Evolutionary conservation across 1,284 basidiomycete species (phyloP), one percentile per base, ranked within the genome.

Genomic region (Volvariella volvacea): DNA sequence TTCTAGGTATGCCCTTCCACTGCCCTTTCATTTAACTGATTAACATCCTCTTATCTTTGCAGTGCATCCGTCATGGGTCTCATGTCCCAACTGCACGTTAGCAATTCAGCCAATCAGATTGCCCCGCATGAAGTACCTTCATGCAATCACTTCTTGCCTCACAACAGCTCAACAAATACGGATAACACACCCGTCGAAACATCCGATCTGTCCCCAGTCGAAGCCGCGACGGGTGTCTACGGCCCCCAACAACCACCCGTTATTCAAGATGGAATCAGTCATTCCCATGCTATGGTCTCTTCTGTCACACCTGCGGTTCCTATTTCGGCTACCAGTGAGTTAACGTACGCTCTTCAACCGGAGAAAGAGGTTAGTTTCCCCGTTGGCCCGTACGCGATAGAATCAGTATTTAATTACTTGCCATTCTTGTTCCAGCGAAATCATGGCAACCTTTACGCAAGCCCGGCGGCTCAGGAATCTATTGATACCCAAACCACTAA

Each of bases 301-400:
- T 46, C 33, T 52, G 68, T 65, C 48, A 56, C 61, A 17, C 63
- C 64, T 36, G 58, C 50, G 37, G 71, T 66, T 55, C 55, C 64
- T 3, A 63, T 70, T 37, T 68, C 67, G 19, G 56, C 58, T 22
- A 62, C 68, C 12, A 74, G 71, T 55, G 74, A 75, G 52, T 58
- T 76, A 40, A 64, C 65, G 4, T 70, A 66, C 52, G 72, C 73
- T 4, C 56, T 76, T 25, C 63, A 66, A 41, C 58, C 53, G 43
- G 60, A 65, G 47, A 50, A 58, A 44, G 60, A 64, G 19, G 41
- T 59, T 61, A 55, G 67, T 68, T 48, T n/a, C 16, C 14, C 16
- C 25, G 38, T 22, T 46, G 4, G 7, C 14, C 34, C 31, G 19
- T 28, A 19, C n/a, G 10, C 4, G 31, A n/a, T 41, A 21, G 30